Percentiles rank a stretch among this genome's conserved stretches.
Conservation (phyloP, 768 basidiomycete species). For the Lyophyllum atratum region DNA sequence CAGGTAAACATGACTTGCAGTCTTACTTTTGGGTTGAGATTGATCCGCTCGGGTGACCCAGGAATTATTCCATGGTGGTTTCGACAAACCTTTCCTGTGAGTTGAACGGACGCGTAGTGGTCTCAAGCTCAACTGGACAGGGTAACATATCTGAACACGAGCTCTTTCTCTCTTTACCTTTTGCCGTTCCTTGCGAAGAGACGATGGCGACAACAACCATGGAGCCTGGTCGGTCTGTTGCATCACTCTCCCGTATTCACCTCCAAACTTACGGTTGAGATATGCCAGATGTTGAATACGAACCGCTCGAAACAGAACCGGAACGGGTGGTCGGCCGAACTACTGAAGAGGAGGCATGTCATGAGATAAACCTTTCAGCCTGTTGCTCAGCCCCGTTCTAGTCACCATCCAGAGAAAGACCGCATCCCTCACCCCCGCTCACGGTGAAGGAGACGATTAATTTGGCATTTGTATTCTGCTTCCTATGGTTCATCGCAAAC, state of each 20-base stretch:
- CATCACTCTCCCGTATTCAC: not conserved
- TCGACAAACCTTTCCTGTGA: slow-evolving; percentile 87
- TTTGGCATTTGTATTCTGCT: slow-evolving; percentile 79
- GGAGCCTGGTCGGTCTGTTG: not conserved
- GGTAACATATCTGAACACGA: slow-evolving; percentile 90
- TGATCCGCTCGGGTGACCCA: slow-evolving; percentile 16
- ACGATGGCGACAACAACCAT: not conserved
- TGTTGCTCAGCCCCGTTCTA: not conserved
- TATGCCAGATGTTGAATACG: slow-evolving; percentile 23
- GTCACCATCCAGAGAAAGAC: not conserved
- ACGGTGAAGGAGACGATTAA: slow-evolving; percentile 71
- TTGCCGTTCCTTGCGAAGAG: slow-evolving; percentile 43
- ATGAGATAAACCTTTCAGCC: not conserved
- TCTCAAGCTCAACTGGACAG: slow-evolving; percentile 35
- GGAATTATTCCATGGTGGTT: slow-evolving; percentile 63
- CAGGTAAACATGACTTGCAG: slow-evolving; percentile 49
- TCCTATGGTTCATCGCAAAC: slow-evolving; percentile 94
- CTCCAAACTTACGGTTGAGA: slow-evolving; percentile 1
- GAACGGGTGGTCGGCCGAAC: slow-evolving; percentile 2
- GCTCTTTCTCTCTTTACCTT: slow-evolving; percentile 84
- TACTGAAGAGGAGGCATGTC: slow-evolving; percentile 11
- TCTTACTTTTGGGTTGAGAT: not conserved
- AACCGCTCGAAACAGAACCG: slow-evolving; percentile 24
- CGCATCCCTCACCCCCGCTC: slow-evolving; percentile 38
- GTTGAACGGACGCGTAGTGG: slow-evolving; percentile 14